Percentiles rank a stretch among this genome's conserved stretches.
Evolutionary conservation across 495 filamentous ascomycete species (phyloP).

Genomic region (Aspergillus affinis): DNA sequence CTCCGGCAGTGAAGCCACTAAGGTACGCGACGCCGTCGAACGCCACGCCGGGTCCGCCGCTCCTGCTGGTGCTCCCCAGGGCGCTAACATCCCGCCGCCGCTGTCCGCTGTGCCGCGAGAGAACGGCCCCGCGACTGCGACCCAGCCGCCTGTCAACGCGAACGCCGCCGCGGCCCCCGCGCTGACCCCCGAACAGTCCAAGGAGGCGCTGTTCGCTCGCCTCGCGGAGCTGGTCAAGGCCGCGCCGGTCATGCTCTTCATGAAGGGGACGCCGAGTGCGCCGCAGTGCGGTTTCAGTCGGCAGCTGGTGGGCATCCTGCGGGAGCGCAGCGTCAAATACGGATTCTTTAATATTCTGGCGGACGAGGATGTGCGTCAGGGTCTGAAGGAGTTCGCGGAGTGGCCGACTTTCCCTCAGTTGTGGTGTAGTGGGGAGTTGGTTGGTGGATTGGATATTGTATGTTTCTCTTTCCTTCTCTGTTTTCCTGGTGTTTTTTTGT

Average conservation of each 20-base stretch:
- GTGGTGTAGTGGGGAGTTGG: constrained; percentile 76
- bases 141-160: constrained; percentile 42
- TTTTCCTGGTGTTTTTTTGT: constrained; percentile 6
- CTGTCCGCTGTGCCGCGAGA: constrained; percentile 47
- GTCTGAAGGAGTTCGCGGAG: constrained; percentile 89
- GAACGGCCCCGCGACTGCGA: constrained; percentile 35
- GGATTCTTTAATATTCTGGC: constrained; percentile 99
- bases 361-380: constrained; percentile 95
- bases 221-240: constrained; percentile 83
- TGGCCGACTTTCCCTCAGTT: constrained; percentile 97
- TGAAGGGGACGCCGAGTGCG: constrained; percentile 76
- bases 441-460: constrained; percentile 97
- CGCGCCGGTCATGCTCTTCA: constrained; percentile 95
- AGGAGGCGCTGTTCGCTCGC: constrained; percentile 77
- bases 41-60: constrained; percentile 56
- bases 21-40: constrained; percentile 80
- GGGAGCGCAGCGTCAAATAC: constrained; percentile 88
- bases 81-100: constrained; percentile 52
- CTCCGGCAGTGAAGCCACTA: constrained; percentile 81
- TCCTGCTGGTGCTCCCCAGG: constrained; percentile 22
- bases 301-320: constrained; percentile 78
- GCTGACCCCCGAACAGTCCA: constrained; percentile 54
- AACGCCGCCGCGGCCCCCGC: constrained; percentile 27
- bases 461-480: constrained; percentile 46
- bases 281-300: constrained; percentile 96